phyloP scores from a whole-genome alignment of 495 filamentous ascomycete genomes.

The Penicillium taxi region DNA sequence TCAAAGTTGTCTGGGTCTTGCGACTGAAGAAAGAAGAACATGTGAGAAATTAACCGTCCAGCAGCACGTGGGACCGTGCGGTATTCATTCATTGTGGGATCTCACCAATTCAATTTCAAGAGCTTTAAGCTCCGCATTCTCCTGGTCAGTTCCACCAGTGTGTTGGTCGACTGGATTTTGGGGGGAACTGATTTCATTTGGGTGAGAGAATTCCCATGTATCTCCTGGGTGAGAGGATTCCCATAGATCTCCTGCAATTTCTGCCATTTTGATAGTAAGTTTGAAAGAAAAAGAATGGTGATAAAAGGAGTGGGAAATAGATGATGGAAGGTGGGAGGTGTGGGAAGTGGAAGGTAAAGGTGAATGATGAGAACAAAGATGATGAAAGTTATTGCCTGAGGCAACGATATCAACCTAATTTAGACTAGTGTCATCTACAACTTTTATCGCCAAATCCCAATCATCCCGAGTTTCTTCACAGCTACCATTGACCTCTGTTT shows the following conservation, averaged over 20 bases:
- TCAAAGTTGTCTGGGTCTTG: conserved; percentile 90
- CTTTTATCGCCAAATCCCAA: conserved; percentile 12
- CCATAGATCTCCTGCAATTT: no score
- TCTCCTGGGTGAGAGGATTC: no score
- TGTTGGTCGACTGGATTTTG: conserved; percentile 47
- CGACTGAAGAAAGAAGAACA: conserved; percentile 28
- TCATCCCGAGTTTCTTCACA: conserved; percentile 3
- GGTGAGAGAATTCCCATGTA: no score
- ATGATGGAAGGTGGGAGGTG: conserved; percentile 7
- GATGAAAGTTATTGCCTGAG: conserved; percentile 6
- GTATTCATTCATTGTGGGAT: not conserved
- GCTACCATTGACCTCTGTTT: no score
- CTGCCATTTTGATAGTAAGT: no score
- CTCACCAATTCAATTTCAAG: conserved; percentile 68
- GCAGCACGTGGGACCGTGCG: not conserved
- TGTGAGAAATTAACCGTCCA: conserved; percentile 3
- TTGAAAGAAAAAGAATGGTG: conserved; percentile 3
- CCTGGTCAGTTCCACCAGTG: conserved; percentile 74
- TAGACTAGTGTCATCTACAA: conserved; percentile 10
- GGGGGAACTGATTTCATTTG: no score
- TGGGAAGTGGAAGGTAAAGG: conserved; percentile 10
- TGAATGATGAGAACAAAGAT: conserved; percentile 8
- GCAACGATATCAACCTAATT: not conserved
- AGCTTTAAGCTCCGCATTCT: conserved; percentile 76
- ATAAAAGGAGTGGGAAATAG: conserved; percentile 11